Evolutionary conservation across 345 rosid species (phyloP), one percentile per base, ranked within the genome.

Genomic region (Angophora floribunda): DNA sequence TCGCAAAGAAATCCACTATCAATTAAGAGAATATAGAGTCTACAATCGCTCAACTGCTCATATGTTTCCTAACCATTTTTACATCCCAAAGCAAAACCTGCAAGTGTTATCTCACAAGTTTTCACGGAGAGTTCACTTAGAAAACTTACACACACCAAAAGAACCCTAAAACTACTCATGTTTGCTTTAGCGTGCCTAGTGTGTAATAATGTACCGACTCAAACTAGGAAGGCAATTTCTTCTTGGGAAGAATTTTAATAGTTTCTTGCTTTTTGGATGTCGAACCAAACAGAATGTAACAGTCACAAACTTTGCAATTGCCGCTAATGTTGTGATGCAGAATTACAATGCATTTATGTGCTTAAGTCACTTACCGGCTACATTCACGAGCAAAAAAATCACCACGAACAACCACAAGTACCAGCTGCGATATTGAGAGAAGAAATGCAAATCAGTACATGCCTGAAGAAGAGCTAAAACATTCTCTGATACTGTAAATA

Each of bases 341-440:
- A 59, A 10, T 59, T 24, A 28, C 7, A 0, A 24, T 22, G 65
- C 65, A 24, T 24, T 24, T 59, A 55, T 24, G 0, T 55, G 61
- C 61, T 55, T 22, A 14, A 36, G 61, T 5, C 87, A 75, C 93
- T 92, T 88, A 97, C 97, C 94, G 13, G 91, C 70, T 57, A 96
- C 89, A 92, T 97, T 96, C 70, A 61, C 2, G 70, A 96, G 90
- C 93, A 97, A 90, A 93, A 95, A 97, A 86, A 95, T 28, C 87
- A 93, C 95, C 87, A 95, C 96, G 87, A 96, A 94, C 55, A 96
- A 82, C 99, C 99, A 95, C 52, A 94, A 97, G 88, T 93, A 95
- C 99, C 99, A 96, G 88, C 99, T 96, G 96, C 90, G 19, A n/a
- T n/a, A 63, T 24, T 6, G 59, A 22, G 2, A 52, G 16, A 3